Conservation (phyloP, 148 eudicot species). For the Rhododendron henanense region DNA sequence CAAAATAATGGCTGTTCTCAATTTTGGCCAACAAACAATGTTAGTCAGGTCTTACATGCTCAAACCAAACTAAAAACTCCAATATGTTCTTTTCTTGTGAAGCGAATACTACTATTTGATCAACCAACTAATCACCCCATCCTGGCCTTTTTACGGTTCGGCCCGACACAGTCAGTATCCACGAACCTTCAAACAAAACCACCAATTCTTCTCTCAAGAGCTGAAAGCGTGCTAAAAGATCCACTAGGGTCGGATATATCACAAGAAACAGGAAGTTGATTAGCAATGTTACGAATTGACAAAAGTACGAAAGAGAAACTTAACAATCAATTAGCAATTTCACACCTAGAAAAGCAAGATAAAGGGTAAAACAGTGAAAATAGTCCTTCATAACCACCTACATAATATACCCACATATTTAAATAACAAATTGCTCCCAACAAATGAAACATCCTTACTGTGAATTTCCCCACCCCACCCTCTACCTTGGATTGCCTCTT, state of each 20-base stretch:
- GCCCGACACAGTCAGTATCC: neutral
- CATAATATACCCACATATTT: neutral
- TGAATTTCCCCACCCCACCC: neutral
- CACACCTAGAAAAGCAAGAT: neutral
- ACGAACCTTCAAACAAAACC: neutral
- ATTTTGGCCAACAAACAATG: neutral
- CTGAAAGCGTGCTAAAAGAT: neutral
- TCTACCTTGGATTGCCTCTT: neutral
- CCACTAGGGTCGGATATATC: neutral
- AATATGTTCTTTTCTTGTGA: neutral
- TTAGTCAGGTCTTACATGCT: neutral
- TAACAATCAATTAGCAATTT: neutral
- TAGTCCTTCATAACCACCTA: neutral
- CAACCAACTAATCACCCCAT: neutral
- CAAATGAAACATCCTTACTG: neutral
- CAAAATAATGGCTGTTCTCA: neutral
- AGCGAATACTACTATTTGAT: neutral
- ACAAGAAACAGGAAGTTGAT: neutral
- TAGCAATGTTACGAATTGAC: neutral
- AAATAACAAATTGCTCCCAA: neutral
- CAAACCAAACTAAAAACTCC: neutral
- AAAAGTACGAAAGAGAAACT: neutral
- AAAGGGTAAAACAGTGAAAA: neutral
- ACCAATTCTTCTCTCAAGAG: neutral
- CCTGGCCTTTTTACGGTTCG: too few relatives aligned